Conservation (phyloP, 108 stramenopile genomes). For the Cyclostephanos invisitatus region DNA sequence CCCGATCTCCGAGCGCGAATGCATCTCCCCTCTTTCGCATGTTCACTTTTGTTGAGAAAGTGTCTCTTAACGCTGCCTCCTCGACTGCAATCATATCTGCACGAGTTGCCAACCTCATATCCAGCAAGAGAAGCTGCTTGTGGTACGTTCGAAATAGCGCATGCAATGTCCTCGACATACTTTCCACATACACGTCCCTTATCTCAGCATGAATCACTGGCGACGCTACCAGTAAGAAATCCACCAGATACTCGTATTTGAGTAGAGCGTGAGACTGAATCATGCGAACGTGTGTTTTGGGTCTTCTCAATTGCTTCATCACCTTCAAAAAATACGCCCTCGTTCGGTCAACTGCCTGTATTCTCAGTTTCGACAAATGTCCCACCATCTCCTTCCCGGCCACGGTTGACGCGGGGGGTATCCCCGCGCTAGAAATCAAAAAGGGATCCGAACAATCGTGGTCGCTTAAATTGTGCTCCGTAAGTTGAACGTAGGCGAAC, state of each 20-base stretch:
- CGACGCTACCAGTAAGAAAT: constrained; percentile 87
- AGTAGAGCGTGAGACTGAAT: constrained; percentile 93
- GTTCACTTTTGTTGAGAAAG: constrained; percentile 83
- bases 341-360: constrained; percentile 84
- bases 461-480: constrained; percentile 36
- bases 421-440: constrained; percentile 53
- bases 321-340: constrained; percentile 90
- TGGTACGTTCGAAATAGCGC: constrained; percentile 95
- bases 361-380: constrained; percentile 83
- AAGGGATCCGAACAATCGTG: constrained; percentile 47
- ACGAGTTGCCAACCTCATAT: constrained; percentile 83
- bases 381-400: constrained; percentile 91
- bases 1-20: constrained; percentile 84
- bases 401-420: constrained; percentile 81
- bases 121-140: constrained; percentile 89
- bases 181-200: constrained; percentile 88
- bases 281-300: constrained; percentile 96
- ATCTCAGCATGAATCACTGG: constrained; percentile 92
- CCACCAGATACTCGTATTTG: constrained; percentile 83
- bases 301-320: constrained; percentile 69
- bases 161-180: constrained; percentile 92
- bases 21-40: constrained; percentile 94
- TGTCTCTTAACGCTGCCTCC: constrained; percentile 84
- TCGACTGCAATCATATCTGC: constrained; percentile 96
- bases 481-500: constrained; percentile 75